Evolutionary conservation across 169 alveolate genomes (phyloP).

Genomic region (Plasmodium ovale): DNA sequence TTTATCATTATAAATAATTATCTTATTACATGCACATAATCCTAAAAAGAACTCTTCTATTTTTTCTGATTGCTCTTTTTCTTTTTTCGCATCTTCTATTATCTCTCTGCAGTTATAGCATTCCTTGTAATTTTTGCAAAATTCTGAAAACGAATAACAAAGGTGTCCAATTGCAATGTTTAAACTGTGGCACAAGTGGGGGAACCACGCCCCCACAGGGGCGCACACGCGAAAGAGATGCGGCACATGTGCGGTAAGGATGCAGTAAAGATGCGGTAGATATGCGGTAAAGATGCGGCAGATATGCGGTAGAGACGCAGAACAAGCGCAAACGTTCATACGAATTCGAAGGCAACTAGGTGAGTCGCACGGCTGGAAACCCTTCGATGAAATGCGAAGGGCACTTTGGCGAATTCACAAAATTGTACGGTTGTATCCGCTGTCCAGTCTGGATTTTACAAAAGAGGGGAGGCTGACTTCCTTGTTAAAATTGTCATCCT

Average conservation of each 20-base stretch:
- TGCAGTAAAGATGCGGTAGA: no score
- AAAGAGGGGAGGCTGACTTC: constrained; percentile 17
- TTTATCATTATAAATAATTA: constrained; percentile 63
- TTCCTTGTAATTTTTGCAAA: constrained; percentile 14
- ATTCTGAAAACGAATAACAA: constrained; percentile 15
- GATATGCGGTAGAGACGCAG: no score
- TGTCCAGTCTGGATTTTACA: constrained; percentile 18
- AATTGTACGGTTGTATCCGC: constrained; percentile 69
- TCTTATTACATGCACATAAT: constrained; percentile 56
- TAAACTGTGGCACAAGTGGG: no score
- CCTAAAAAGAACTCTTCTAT: constrained; percentile 73
- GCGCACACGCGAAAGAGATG: no score
- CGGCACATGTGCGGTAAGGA: no score
- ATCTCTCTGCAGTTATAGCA: constrained; percentile 51
- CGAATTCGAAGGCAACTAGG: no score
- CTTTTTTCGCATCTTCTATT: constrained; percentile 21
- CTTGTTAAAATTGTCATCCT: constrained; percentile 50
- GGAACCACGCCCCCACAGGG: no score
- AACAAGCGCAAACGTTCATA: no score
- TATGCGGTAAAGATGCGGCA: no score
- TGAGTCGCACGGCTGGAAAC: no score
- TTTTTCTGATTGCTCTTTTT: constrained; percentile 10
- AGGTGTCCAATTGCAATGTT: background rate
- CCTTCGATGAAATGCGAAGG: no score
- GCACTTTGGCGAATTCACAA: no score